Percentiles rank a stretch among this genome's conserved stretches.
phyloP scores from a whole-genome alignment of 176 grass and related monocot species.

The Eragrostis curvula region DNA sequence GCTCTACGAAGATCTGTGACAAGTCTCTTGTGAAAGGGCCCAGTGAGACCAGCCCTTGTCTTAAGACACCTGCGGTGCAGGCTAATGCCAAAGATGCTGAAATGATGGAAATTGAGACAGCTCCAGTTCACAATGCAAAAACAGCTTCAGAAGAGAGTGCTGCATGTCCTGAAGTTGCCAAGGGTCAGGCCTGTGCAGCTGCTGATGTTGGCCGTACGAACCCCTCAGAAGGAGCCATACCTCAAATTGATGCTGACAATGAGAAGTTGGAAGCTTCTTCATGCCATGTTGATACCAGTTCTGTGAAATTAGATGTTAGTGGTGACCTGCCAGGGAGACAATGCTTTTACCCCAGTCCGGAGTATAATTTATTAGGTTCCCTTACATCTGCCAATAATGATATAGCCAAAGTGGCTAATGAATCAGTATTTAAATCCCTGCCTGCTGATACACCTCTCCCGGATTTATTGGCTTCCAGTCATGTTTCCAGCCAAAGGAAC shows the following conservation, averaged over 20 bases:
- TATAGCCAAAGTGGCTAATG: slow-evolving; percentile 41
- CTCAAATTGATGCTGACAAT: slow-evolving; percentile 27
- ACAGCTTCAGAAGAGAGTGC: slow-evolving; percentile 49
- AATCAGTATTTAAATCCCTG: slow-evolving; percentile 47
- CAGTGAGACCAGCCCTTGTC: slow-evolving; percentile 26
- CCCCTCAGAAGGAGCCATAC: slow-evolving; percentile 14
- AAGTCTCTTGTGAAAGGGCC: slow-evolving; percentile 34
- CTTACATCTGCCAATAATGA: slow-evolving; percentile 52
- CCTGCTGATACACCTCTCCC: slow-evolving; percentile 35
- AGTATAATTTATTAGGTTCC: slow-evolving; percentile 53
- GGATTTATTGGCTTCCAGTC: slow-evolving; percentile 48
- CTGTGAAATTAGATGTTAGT: slow-evolving; percentile 23
- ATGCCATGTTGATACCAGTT: slow-evolving; percentile 43
- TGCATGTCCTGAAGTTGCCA: slow-evolving; percentile 28
- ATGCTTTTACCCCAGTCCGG: slow-evolving; percentile 20
- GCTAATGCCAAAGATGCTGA: slow-evolving; percentile 4
- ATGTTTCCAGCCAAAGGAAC: slow-evolving; percentile 45
- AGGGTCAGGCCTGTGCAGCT: slow-evolving; percentile 1
- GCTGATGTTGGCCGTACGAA: slow-evolving; percentile 38
- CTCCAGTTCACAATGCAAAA: slow-evolving; percentile 30
- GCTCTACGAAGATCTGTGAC: slow-evolving; percentile 20
- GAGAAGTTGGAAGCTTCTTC: slow-evolving; percentile 30
- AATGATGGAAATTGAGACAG: slow-evolving; percentile 35
- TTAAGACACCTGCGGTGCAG: slow-evolving; percentile 22
- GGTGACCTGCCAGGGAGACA: slow-evolving; percentile 22